phyloP scores from a whole-genome alignment of 83 land plant species.

The Picea abies region DNA sequence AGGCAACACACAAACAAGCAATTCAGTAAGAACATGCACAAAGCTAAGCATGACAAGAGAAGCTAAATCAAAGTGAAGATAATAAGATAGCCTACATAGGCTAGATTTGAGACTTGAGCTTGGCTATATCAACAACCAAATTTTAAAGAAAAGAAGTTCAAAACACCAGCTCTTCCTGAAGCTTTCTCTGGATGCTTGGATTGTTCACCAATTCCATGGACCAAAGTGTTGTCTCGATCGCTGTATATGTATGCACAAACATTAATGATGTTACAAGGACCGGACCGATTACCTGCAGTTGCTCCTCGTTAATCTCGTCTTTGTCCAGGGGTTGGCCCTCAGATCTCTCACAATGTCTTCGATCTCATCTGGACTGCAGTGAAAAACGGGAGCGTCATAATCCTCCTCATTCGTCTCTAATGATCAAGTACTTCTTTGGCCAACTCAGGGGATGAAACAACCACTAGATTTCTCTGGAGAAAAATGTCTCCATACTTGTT shows the following conservation, averaged over 20 bases:
- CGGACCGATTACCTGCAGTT: too few species aligned
- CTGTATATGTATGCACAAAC: constrained; percentile 16
- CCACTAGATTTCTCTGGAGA: constrained; percentile 33
- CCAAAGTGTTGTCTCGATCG: constrained; percentile 61
- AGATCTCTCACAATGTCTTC: constrained; percentile 23
- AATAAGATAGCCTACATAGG: too few species aligned
- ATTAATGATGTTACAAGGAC: too few species aligned
- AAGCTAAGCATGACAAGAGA: too few species aligned
- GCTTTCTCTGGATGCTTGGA: constrained; percentile 28
- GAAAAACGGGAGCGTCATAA: constrained; percentile 84
- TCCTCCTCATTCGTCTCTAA: constrained; percentile 82
- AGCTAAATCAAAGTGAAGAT: too few species aligned
- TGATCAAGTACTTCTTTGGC: constrained; percentile 57
- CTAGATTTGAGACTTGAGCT: too few species aligned
- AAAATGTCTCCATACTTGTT: constrained; percentile 38
- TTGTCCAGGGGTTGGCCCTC: neutral
- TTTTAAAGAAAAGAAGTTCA: too few species aligned
- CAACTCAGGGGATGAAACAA: constrained; percentile 34
- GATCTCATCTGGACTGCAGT: constrained; percentile 61
- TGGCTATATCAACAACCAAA: too few species aligned
- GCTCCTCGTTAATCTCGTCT: too few species aligned
- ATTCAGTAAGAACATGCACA: too few species aligned
- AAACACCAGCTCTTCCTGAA: constrained; percentile 35
- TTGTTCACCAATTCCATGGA: constrained; percentile 55
- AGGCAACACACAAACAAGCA: too few species aligned